Percentiles rank a stretch among this genome's conserved stretches.
These are phyloP conservation scores for Metarhizium brunneum DNA, from an alignment of 2,329 filamentous ascomycete species.

Conservation along the genomic window DNA sequence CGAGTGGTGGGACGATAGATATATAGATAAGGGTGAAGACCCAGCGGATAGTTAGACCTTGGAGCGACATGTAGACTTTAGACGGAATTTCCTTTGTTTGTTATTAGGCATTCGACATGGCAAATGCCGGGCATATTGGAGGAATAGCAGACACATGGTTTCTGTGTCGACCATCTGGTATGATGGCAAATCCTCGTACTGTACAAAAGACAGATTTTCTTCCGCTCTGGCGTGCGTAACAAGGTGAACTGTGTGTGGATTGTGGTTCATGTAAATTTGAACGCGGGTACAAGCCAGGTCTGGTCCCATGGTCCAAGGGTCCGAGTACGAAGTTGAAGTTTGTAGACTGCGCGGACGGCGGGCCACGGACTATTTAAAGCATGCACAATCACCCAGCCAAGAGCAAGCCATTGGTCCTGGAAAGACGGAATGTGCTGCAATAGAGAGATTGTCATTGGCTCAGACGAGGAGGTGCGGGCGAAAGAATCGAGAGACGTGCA, in stretches of 20 bases:
- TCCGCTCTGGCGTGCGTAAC: neutral
- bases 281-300: neutral
- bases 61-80: conserved; percentile 6
- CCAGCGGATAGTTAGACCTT: neutral
- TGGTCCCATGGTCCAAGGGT: neutral
- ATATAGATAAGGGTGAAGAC: neutral
- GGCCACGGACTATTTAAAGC: neutral
- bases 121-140: neutral
- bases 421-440: neutral
- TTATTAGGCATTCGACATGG: neutral
- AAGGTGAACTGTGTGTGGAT: neutral
- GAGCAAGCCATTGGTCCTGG: neutral
- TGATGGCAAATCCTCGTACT: neutral
- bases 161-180: neutral
- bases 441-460: neutral
- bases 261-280: neutral
- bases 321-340: neutral
- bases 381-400: neutral
- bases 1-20: neutral
- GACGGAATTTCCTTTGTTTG: neutral
- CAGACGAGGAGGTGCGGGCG: neutral
- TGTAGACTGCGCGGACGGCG: neutral
- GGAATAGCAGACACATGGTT: neutral
- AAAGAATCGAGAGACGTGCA: neutral
- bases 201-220: neutral